Conservation (phyloP, 176 grass and related monocot species). For the Zoysia japonica region DNA sequence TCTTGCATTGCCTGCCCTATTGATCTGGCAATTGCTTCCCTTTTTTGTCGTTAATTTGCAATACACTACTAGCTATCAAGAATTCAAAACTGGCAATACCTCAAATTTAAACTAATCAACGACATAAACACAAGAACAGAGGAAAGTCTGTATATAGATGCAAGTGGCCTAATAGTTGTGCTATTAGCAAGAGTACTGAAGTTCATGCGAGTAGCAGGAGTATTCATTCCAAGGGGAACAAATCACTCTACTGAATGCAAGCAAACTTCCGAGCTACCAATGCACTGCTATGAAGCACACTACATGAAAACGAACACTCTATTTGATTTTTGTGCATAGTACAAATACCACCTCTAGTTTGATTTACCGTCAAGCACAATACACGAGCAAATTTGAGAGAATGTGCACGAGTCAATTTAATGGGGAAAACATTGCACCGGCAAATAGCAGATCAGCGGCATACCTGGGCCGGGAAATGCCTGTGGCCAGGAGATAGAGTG, state of each 20-base stretch:
- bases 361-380: background rate
- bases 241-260: slow-evolving; percentile 11
- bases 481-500: slow-evolving; percentile 81
- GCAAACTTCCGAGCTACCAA: background rate
- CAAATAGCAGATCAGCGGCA: background rate
- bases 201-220: background rate
- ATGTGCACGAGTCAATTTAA: background rate
- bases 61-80: background rate
- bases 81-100: background rate
- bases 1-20: background rate
- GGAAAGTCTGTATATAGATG: background rate
- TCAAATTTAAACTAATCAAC: no score
- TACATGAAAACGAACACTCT: background rate
- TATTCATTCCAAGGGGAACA: background rate
- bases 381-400: background rate
- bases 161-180: background rate
- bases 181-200: background rate
- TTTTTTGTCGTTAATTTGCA: slow-evolving; percentile 6
- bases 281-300: background rate
- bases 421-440: background rate
- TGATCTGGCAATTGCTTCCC: background rate
- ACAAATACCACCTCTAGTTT: background rate
- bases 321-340: background rate
- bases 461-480: slow-evolving; percentile 84
- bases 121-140: background rate